A percentile compares a stretch with the other conserved stretches of the same genome.
Evolutionary conservation across 2,329 filamentous ascomycete species (phyloP).

Genomic region (Metarhizium rileyi): DNA sequence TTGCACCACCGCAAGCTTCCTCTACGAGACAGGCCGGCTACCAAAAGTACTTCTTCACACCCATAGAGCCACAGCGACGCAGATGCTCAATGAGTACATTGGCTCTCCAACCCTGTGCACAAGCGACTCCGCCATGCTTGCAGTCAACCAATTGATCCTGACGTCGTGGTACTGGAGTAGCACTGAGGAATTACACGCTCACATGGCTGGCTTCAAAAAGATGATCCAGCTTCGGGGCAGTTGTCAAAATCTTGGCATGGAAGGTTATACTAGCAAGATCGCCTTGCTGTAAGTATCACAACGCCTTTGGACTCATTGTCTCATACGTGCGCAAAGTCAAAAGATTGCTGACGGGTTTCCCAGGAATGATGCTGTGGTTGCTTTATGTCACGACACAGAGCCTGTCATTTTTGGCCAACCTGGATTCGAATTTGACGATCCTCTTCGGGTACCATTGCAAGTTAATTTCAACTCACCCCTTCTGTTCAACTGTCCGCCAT

Average conservation of each 20-base stretch:
- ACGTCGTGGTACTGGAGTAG: conserved; percentile 47
- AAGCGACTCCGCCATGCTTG: conserved; percentile 36
- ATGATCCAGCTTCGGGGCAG: conserved; percentile 40
- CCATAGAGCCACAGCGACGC: conserved; percentile 33
- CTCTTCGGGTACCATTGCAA: conserved; percentile 28
- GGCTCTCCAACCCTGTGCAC: conserved; percentile 24
- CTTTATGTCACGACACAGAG: conserved; percentile 35
- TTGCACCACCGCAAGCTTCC: conserved; percentile 41
- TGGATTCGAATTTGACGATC: conserved; percentile 33
- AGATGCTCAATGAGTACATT: conserved; percentile 38
- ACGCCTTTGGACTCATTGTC: not conserved
- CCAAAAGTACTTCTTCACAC: conserved; percentile 32
- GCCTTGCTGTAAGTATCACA: conserved; percentile 33
- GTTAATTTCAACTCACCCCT: conserved; percentile 39
- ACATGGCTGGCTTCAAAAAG: conserved; percentile 35
- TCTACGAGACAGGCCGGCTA: conserved; percentile 38
- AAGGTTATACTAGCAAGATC: conserved; percentile 37
- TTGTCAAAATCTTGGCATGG: conserved; percentile 33
- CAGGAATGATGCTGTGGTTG: conserved; percentile 39
- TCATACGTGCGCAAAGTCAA: not conserved
- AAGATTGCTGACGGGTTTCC: conserved; percentile 9
- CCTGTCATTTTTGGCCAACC: conserved; percentile 30
- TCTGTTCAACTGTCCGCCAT: conserved; percentile 30
- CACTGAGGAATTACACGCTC: conserved; percentile 32
- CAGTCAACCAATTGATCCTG: conserved; percentile 37